Evolutionary conservation across 1,284 basidiomycete genomes (phyloP), one percentile per base, ranked within the genome.

Genomic region (Microstroma glucosiphilum): DNA sequence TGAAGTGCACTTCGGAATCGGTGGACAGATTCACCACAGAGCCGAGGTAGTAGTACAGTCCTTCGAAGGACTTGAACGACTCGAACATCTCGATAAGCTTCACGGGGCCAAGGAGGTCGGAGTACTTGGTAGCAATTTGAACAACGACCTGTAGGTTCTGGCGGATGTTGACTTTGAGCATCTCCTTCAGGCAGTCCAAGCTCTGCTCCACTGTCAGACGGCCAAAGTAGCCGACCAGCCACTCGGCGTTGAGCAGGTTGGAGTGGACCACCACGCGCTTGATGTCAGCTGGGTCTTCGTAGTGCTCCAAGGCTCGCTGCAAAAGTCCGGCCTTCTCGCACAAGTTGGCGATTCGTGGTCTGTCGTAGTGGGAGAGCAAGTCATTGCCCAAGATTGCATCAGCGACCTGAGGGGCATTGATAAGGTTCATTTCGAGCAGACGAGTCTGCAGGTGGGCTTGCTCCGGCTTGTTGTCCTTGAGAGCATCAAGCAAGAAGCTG

Each of bases 61-160:
- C 91, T 81, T 98, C 96, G 71, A 93, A 97, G 66, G 87, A 93
- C 85, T 97, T 98, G 87, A 92, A 98, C 59, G 88, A 87, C 82
- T 98, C 96, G 70, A 98, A 98, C 87, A 98, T 89, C 83, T 98
- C 96, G 72, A 99, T 97, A 64, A 99, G 84, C 81, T 93, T 92
- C 81, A 96, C 88, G 56, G 96, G 92, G 7, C 96, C 94, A 55
- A 99, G 86, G 63, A 99, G 89, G 76, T 98, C 96, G 13, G 93
- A 97, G 82, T 98, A 98, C 82, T 98, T 98, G 62, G 94, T 98
- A 17, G 96, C 93, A 75, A 97, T 92, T 82, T 98, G 94, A 56
- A 98, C 90, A 56, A 94, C 96, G 56, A 96, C 87, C 77, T 96
- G 91, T 54, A 98, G 83, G 81, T 98, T 98, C 82, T 98, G 94